phyloP scores from a whole-genome alignment of 805 yeast species.

The Zygosaccharomyces pseudorouxii region DNA sequence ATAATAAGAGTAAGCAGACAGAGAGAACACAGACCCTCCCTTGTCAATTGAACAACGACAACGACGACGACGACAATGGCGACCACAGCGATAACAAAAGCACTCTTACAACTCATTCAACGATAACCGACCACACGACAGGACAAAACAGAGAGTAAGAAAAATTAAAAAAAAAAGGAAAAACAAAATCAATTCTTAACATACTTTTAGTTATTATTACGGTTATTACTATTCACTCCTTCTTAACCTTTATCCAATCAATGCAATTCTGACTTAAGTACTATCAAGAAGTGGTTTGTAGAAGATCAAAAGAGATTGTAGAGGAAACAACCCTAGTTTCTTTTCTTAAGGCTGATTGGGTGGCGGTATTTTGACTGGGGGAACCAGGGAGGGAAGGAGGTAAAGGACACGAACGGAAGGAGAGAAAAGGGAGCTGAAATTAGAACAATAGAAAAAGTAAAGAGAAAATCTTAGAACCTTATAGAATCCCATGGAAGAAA shows the following conservation, averaged over 20 bases:
- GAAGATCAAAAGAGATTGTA: slow-evolving; percentile 3
- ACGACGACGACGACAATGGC: too few species aligned
- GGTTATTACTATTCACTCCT: background rate
- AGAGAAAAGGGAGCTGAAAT: background rate
- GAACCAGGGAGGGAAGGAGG: background rate
- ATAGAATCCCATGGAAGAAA: slow-evolving; percentile 1
- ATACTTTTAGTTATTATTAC: background rate
- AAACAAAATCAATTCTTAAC: background rate
- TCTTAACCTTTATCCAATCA: background rate
- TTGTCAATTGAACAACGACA: too few species aligned
- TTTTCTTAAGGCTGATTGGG: background rate
- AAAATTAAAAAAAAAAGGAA: background rate
- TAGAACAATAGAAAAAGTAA: background rate
- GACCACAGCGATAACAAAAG: too few species aligned
- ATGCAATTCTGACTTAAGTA: background rate
- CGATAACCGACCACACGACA: too few species aligned
- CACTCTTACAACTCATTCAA: too few species aligned
- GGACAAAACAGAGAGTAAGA: background rate
- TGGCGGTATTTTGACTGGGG: background rate
- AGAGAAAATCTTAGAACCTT: background rate
- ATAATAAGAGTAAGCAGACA: background rate
- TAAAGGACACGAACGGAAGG: background rate
- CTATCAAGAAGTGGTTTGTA: slow-evolving; percentile 2
- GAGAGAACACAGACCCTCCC: too few species aligned
- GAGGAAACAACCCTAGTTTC: background rate